phyloP scores from a whole-genome alignment of 768 basidiomycete species.

The Amanita exitialis region DNA sequence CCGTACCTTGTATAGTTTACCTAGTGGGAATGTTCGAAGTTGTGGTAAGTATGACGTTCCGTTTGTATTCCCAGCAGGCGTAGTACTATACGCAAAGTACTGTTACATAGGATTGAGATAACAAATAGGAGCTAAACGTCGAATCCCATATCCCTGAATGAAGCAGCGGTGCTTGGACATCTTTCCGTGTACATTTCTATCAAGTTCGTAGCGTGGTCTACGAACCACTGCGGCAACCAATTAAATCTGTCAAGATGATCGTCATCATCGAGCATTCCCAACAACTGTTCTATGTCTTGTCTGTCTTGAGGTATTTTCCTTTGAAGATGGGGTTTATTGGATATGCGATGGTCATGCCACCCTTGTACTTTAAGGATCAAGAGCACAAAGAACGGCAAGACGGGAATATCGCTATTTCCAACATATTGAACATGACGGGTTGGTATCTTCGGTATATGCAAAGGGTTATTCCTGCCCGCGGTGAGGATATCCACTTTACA shows the following conservation, averaged over 20 bases:
- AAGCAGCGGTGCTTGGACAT: conserved; percentile 10
- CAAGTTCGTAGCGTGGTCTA: conserved; percentile 15
- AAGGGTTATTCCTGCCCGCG: conserved; percentile 15
- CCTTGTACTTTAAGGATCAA: conserved; percentile 31
- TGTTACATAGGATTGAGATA: too few species aligned
- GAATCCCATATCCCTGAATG: conserved; percentile 16
- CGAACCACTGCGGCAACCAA: conserved; percentile 22
- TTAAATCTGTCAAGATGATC: conserved; percentile 12
- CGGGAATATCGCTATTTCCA: conserved; percentile 19
- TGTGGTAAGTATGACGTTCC: too few species aligned
- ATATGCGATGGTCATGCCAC: conserved; percentile 29
- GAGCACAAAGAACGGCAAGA: conserved; percentile 27
- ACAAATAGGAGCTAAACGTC: neutral
- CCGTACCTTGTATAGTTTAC: too few species aligned
- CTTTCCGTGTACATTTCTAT: conserved; percentile 15
- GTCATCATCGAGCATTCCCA: conserved; percentile 23
- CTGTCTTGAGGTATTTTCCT: conserved; percentile 30
- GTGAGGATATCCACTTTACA: conserved; percentile 31
- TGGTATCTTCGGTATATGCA: conserved; percentile 26
- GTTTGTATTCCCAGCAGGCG: too few species aligned
- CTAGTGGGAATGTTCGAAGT: too few species aligned
- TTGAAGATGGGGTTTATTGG: conserved; percentile 19
- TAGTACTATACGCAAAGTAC: too few species aligned
- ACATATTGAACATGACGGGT: conserved; percentile 11
- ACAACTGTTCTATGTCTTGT: conserved; percentile 29